A percentile compares a stretch with the other conserved stretches of the same genome.
Conservation (phyloP, 106 monocot genomes). For the Allium cepa region DNA sequence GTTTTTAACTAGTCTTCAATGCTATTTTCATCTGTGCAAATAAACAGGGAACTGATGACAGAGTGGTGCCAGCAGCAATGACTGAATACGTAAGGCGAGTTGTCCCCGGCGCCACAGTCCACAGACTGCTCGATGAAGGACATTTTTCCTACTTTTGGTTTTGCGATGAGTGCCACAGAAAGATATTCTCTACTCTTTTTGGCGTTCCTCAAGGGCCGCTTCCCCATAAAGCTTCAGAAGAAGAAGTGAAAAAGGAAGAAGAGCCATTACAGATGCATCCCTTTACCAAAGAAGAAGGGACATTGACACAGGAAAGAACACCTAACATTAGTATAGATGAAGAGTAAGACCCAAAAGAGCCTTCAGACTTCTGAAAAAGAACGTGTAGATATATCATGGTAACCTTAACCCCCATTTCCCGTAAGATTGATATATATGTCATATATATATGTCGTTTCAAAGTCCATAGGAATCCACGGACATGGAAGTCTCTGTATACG, state of each 20-base stretch:
- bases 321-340: too few relatives aligned
- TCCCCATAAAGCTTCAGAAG: neutral
- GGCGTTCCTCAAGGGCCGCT: conserved; percentile 75
- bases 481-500: too few relatives aligned
- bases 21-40: neutral
- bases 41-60: conserved; percentile 84
- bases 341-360: too few relatives aligned
- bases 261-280: neutral
- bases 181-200: conserved; percentile 80
- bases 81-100: conserved; percentile 64
- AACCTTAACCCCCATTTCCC: too few relatives aligned
- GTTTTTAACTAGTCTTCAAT: neutral
- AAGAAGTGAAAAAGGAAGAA: neutral
- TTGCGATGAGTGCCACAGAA: conserved; percentile 90
- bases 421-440: too few relatives aligned
- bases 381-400: too few relatives aligned
- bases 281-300: too few relatives aligned
- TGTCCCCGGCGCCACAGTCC: conserved; percentile 76
- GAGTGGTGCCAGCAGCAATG: conserved; percentile 80
- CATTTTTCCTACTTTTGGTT: conserved; percentile 96
- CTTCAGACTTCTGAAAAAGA: too few relatives aligned
- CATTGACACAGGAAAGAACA: too few relatives aligned
- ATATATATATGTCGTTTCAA: too few relatives aligned
- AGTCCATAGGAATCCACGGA: too few relatives aligned
- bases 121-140: conserved; percentile 74